phyloP scores from a whole-genome alignment of 2,329 filamentous ascomycete species.

The Fusarium nisikadoi region DNA sequence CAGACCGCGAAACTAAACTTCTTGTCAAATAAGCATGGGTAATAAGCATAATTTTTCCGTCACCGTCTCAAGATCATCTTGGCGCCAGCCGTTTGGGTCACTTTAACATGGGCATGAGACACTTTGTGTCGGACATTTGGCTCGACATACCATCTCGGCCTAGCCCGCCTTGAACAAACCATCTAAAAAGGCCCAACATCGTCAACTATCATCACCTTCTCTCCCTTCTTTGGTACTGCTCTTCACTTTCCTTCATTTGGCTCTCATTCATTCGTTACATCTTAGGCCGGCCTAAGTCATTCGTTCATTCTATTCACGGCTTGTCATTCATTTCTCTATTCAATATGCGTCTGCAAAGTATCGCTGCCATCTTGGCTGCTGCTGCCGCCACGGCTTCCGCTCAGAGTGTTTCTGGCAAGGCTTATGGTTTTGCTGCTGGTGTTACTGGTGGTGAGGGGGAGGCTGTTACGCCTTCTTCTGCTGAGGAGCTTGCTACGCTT shows the following conservation, averaged over 20 bases:
- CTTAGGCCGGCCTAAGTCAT: constrained; percentile 14
- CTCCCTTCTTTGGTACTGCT: not conserved
- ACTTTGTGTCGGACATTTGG: not conserved
- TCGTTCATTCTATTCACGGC: not conserved
- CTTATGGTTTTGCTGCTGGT: constrained; percentile 49
- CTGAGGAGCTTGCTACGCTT: constrained; percentile 54
- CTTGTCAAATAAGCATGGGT: not conserved
- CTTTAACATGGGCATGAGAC: not conserved
- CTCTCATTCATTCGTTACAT: constrained; percentile 1
- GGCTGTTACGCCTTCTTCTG: constrained; percentile 55
- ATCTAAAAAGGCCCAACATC: not conserved
- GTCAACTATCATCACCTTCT: not conserved
- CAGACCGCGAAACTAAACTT: not conserved
- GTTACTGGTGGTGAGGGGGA: constrained; percentile 62
- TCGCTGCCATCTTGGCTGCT: constrained; percentile 29
- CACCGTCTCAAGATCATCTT: not conserved
- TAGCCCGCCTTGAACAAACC: not conserved
- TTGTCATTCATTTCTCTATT: not conserved
- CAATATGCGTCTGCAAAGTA: constrained; percentile 1
- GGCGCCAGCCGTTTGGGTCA: not conserved
- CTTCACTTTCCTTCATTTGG: not conserved
- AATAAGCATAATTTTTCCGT: constrained; percentile 8
- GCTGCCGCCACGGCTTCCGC: constrained; percentile 38
- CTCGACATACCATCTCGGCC: not conserved
- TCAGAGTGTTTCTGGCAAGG: constrained; percentile 44